Base-by-base conservation (phyloP, 768 basidiomycete genomes). In the Podaxis sp. region DNA sequence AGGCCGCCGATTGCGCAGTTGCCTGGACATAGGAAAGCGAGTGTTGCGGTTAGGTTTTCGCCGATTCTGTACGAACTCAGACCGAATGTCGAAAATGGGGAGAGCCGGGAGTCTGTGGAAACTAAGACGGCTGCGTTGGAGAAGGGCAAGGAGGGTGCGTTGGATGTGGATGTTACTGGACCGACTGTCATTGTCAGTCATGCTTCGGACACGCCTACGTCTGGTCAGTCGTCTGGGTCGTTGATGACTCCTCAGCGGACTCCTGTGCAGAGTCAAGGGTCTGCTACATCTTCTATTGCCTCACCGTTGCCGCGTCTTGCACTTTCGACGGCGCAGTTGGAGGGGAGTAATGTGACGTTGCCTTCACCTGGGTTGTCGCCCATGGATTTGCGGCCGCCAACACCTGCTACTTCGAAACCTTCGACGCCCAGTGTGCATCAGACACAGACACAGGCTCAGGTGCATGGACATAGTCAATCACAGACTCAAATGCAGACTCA, bases 21-120 rank as follows among this genome's bases (percentile, higher is more conserved):
- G 4, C 96, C 97, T 2, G 97, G 97, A 1, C 93, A 98, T 79
- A 94, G 95, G 76, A 97, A 96, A 68, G 90, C 96, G 0, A 95
- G 92, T 68, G 90, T 99, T 2, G 96, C 93, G 0, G 95, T 99
- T 40, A 82, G 88, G 52, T 99, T 99, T 75, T 96, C 93, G 33
- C 97, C 96, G 0, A 82, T 98, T 22, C 74, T 99, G 46, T 99
- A 95, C 69, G 95, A 98, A 70, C 79, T 98, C n/a, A 82, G 96
- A 26, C 80, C 82, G 8, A 84, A 82, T 26, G 82, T 89, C 0
- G 73, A 75, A 42, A 69, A 71, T 51, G 70, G 62, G 6, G 69
- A 66, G 26, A 64, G 64, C 22, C 64, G 65, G 3, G 70, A 71
- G 22, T 60, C 67, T 11, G 77, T 78, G 52, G 42, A 55, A 19